These are phyloP conservation scores for Vicia faba DNA, from an alignment of 306 rosid genomes.

Conservation along the genomic window DNA sequence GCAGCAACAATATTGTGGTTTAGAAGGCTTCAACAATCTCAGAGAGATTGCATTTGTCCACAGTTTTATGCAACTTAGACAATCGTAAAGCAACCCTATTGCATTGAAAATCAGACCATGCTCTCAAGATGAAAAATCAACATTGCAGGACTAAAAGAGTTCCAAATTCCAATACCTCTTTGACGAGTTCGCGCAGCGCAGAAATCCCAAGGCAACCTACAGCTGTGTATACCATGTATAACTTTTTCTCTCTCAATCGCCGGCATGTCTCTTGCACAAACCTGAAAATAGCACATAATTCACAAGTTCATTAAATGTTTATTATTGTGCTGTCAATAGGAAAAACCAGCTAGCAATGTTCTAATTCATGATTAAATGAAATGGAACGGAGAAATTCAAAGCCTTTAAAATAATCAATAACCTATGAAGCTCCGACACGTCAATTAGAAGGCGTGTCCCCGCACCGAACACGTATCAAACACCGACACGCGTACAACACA, in stretches of 20 bases:
- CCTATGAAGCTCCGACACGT: too few species aligned
- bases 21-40: background rate
- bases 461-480: too few species aligned
- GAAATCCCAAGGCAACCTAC: conserved; percentile 84
- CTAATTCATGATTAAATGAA: background rate
- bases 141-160: conserved; percentile 11
- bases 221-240: conserved; percentile 89
- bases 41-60: background rate
- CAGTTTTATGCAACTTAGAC: background rate
- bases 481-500: too few species aligned
- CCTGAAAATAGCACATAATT: conserved; percentile 46
- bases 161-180: conserved; percentile 63
- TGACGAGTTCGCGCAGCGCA: conserved; percentile 69
- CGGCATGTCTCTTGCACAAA: conserved; percentile 75
- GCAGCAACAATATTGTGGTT: background rate
- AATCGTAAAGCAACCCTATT: background rate
- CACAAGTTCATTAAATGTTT: conserved; percentile 8
- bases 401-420: conserved; percentile 6
- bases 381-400: conserved; percentile 29
- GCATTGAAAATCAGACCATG: background rate
- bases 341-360: background rate
- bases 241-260: conserved; percentile 73
- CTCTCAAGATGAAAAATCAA: conserved; percentile 29
- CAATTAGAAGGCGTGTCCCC: too few species aligned
- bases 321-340: conserved; percentile 5